Conservation (phyloP, 202 grass and related monocot genomes). For the Schoenoplectus tabernaemontani region DNA sequence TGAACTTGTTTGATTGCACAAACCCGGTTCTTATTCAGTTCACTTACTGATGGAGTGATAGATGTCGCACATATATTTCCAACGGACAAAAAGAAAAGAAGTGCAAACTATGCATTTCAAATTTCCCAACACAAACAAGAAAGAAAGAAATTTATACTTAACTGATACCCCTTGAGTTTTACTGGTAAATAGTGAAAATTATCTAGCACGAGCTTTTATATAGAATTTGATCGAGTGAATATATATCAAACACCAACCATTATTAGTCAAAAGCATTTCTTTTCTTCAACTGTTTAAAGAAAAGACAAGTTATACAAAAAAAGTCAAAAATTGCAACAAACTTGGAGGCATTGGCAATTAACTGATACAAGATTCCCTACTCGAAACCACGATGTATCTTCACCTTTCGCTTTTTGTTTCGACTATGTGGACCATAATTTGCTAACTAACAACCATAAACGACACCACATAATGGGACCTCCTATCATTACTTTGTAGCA, state of each 20-base stretch:
- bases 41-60: not conserved
- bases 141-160: not conserved
- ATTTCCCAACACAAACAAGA: not conserved
- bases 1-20: not conserved
- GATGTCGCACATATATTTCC: not conserved
- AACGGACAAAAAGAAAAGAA: not conserved
- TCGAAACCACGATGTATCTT: not conserved
- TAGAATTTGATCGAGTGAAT: not conserved
- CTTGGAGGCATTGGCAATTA: conserved; percentile 10
- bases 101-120: not conserved
- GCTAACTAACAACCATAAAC: conserved; percentile 16
- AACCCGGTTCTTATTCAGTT: not conserved
- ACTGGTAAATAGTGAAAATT: not conserved
- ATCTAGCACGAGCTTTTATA: not conserved
- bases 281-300: not conserved
- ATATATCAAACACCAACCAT: not conserved
- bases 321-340: conserved; percentile 19
- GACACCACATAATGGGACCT: conserved; percentile 16
- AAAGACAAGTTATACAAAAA: not conserved
- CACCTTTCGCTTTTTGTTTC: not conserved
- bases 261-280: not conserved
- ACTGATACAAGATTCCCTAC: conserved; percentile 4
- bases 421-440: conserved; percentile 15
- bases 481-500: conserved; percentile 1
- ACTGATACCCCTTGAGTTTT: not conserved